phyloP scores from a whole-genome alignment of 2,329 filamentous ascomycete species.

The Cordyceps javanica region DNA sequence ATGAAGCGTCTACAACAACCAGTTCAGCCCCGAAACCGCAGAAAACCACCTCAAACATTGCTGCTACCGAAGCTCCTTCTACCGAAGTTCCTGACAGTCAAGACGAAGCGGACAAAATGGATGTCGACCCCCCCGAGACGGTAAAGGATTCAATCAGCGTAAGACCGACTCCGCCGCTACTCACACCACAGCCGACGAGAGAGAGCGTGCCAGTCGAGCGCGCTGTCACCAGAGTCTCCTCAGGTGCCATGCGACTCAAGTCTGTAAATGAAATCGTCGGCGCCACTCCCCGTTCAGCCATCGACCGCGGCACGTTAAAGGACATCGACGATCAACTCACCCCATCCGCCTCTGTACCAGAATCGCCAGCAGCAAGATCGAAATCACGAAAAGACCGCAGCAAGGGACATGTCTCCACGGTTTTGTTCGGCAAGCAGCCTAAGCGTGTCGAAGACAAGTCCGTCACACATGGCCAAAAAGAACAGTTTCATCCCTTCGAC shows the following conservation, averaged over 20 bases:
- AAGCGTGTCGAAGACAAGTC: conserved; percentile 43
- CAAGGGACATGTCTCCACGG: conserved; percentile 64
- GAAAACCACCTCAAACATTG: not conserved
- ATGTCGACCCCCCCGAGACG: conserved; percentile 25
- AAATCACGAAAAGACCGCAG: conserved; percentile 50
- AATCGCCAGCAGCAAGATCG: conserved; percentile 33
- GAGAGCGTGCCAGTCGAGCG: conserved; percentile 30
- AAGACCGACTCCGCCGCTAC: conserved; percentile 11
- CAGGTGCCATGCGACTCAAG: conserved; percentile 64
- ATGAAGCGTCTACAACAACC: conserved; percentile 3
- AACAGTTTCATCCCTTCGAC: conserved; percentile 42
- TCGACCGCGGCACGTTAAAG: conserved; percentile 22
- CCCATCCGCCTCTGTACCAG: conserved; percentile 37
- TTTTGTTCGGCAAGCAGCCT: conserved; percentile 68
- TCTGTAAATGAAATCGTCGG: conserved; percentile 68
- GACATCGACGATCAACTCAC: conserved; percentile 30
- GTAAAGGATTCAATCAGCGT: not conserved
- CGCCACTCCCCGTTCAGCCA: conserved; percentile 40
- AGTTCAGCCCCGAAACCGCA: not conserved
- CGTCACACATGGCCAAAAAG: conserved; percentile 34
- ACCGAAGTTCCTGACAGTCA: conserved; percentile 31
- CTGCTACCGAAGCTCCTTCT: not conserved
- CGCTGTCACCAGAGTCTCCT: conserved; percentile 64
- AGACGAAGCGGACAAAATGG: conserved; percentile 29
- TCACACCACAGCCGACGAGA: conserved; percentile 15